phyloP scores from a whole-genome alignment of 768 basidiomycete species.

The Lyophyllum atratum region DNA sequence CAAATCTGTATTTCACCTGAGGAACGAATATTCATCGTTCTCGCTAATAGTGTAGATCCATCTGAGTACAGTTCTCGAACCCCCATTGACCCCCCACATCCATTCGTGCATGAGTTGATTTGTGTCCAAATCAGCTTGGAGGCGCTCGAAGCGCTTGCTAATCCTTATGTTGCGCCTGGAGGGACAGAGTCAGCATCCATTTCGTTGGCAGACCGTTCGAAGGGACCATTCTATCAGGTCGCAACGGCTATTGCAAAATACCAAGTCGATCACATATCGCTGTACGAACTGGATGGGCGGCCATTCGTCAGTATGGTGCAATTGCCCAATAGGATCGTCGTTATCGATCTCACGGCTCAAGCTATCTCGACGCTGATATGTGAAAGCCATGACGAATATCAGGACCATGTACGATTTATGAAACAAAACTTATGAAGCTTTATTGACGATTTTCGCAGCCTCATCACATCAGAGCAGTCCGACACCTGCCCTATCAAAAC shows the following conservation, averaged over 20 bases:
- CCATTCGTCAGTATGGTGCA: slow-evolving; percentile 47
- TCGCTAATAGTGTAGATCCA: slow-evolving; percentile 36
- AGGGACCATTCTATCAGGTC: slow-evolving; percentile 43
- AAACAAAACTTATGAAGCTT: background rate
- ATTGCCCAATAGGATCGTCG: slow-evolving; percentile 39
- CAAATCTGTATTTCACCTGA: background rate
- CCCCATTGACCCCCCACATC: slow-evolving; percentile 43
- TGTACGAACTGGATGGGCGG: slow-evolving; percentile 44
- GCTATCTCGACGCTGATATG: slow-evolving; percentile 41
- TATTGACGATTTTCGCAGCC: slow-evolving; percentile 33
- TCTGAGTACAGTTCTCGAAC: slow-evolving; percentile 36
- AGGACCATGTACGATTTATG: slow-evolving; percentile 7
- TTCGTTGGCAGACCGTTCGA: slow-evolving; percentile 31
- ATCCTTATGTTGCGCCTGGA: slow-evolving; percentile 40
- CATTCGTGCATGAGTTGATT: slow-evolving; percentile 47
- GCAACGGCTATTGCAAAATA: slow-evolving; percentile 36
- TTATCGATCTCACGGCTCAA: slow-evolving; percentile 40
- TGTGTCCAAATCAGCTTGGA: slow-evolving; percentile 42
- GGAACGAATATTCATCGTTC: slow-evolving; percentile 12
- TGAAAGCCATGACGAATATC: slow-evolving; percentile 27
- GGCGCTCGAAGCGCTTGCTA: slow-evolving; percentile 43
- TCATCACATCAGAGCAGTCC: slow-evolving; percentile 52
- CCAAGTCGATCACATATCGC: slow-evolving; percentile 36
- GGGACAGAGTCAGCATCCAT: slow-evolving; percentile 35
- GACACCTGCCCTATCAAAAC: slow-evolving; percentile 51